Conservation (phyloP, 495 filamentous ascomycete species). For the Neurospora discreta region DNA sequence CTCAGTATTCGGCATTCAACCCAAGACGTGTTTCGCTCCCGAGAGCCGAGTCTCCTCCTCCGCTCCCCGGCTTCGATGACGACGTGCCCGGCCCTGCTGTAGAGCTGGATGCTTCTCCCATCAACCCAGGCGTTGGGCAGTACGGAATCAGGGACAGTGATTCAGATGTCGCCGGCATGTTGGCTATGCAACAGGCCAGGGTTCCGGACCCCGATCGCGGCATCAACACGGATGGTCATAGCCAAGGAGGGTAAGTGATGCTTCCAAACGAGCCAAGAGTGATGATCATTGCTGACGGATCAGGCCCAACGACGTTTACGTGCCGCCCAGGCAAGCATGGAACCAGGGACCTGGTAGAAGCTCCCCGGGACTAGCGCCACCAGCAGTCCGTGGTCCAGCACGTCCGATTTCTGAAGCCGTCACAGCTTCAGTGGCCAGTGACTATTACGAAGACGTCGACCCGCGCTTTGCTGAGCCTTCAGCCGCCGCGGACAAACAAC, state of each 20-base stretch:
- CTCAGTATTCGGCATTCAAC: slow-evolving; percentile 32
- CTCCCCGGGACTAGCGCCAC: slow-evolving; percentile 26
- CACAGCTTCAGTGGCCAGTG: slow-evolving; percentile 24
- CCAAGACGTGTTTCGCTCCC: slow-evolving; percentile 30
- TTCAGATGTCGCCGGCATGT: slow-evolving; percentile 55
- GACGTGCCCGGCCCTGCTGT: slow-evolving; percentile 56
- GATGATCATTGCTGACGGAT: neutral
- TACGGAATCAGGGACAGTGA: slow-evolving; percentile 53
- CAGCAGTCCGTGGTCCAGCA: slow-evolving; percentile 17
- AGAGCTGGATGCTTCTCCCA: slow-evolving; percentile 65
- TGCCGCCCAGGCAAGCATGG: slow-evolving; percentile 53
- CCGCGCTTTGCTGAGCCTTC: slow-evolving; percentile 59
- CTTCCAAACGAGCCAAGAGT: neutral
- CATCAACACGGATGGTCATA: slow-evolving; percentile 53
- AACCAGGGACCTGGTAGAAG: slow-evolving; percentile 36
- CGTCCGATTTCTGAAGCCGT: slow-evolving; percentile 18
- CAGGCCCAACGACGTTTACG: slow-evolving; percentile 39
- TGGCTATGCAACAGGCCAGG: slow-evolving; percentile 52
- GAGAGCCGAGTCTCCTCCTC: slow-evolving; percentile 52
- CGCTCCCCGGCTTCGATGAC: slow-evolving; percentile 44
- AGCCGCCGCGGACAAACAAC: slow-evolving; percentile 15
- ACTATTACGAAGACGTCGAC: slow-evolving; percentile 91
- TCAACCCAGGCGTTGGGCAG: slow-evolving; percentile 40
- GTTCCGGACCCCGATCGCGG: slow-evolving; percentile 25
- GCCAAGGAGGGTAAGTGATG: slow-evolving; percentile 57